Base-by-base conservation (phyloP, 2,329 filamentous ascomycete species). In the Iodosphaeria phyllophila region DNA sequence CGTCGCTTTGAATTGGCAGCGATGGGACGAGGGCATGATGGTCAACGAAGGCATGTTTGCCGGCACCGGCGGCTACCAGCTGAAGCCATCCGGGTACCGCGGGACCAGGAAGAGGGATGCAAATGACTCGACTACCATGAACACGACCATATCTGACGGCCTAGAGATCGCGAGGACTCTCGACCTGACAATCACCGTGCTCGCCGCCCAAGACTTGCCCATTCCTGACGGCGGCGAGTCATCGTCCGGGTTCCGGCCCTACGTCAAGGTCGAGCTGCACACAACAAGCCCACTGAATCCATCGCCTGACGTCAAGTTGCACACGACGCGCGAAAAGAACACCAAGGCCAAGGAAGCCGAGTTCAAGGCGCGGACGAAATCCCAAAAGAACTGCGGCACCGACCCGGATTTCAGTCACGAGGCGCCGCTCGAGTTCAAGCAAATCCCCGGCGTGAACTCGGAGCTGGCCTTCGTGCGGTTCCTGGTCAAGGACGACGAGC, bases 1-100 rank as follows among this genome's bases (percentile, higher is more conserved):
- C 37, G 82, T 91, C 2, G 84, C 84, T 0, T 56, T 95, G 31
- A 93, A 93, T 51, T 95, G 84, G 80, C 84, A 95, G 48, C 74
- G 73, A 32, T 73, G 77, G 47, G 83, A 93, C 40, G 75, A 80
- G 37, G 83, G 80, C 16, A 91, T 91, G 74, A 93, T 93, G 86
- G 63, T 92, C 9, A 93, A 93, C 42, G 74, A 89, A 42, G 84
- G 70, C 37, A 89, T 92, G 80, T 92, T 92, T 48, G 64, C 70
- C 2, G 77, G 74, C 8, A 79, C 77, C 1, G 61, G 62, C n/a
- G 84, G 84, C 13, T 93, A 83, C 56, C 71, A 89, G 2, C 58
- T 92, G 20, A 93, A 93, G 48, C 84, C 84, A 0, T 52, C 64
- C 33, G 78, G 52, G 8, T 58, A 54, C 39, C 50, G 54, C 11